These are phyloP conservation scores for Talaromyces thailandensis DNA, from an alignment of 495 filamentous ascomycete genomes.

Conservation along the genomic window DNA sequence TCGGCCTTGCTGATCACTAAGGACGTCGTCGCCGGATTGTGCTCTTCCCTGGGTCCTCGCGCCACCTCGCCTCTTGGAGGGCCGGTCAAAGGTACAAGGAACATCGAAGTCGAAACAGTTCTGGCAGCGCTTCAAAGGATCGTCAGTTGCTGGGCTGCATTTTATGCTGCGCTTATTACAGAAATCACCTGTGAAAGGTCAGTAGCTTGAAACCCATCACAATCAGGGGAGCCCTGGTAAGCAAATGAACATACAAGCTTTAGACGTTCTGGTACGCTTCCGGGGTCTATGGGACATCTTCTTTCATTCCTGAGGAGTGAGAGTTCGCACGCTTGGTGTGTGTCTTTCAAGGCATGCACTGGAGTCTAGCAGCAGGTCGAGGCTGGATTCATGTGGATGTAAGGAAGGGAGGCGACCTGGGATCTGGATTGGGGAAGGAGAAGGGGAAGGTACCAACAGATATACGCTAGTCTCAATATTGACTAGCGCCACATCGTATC, in stretches of 20 bases:
- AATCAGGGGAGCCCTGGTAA: neutral
- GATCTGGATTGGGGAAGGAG: neutral
- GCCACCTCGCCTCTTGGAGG: no score
- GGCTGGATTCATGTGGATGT: neutral
- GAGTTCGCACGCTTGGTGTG: neutral
- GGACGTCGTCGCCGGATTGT: no score
- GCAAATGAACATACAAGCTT: neutral
- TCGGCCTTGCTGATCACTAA: no score
- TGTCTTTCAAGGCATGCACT: neutral
- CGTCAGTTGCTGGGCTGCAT: no score
- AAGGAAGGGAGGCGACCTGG: neutral
- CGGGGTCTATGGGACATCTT: neutral
- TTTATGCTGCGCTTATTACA: no score
- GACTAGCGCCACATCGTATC: neutral
- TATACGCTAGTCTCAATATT: neutral
- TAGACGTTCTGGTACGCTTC: neutral
- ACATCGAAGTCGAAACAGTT: no score
- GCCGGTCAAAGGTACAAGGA: no score
- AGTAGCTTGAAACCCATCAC: no score
- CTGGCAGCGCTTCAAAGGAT: no score
- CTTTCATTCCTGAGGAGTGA: neutral
- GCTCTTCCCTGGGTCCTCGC: no score
- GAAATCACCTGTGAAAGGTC: no score
- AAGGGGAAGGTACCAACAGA: neutral
- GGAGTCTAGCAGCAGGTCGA: neutral